These are phyloP conservation scores for Microsporum audouinii DNA, from an alignment of 2,329 filamentous ascomycete species.

Conservation along the genomic window DNA sequence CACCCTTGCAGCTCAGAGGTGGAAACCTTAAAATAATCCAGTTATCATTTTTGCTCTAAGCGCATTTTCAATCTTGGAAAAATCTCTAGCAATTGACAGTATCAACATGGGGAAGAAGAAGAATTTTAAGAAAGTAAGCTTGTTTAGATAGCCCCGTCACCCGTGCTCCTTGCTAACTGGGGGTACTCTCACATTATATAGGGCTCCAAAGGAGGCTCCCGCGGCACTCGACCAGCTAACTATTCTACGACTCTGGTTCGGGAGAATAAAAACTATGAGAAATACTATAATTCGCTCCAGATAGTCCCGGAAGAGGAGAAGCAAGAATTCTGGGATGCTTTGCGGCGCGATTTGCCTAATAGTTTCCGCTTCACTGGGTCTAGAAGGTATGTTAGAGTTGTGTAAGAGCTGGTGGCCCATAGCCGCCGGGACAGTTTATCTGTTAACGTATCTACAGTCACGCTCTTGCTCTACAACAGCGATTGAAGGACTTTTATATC, in stretches of 20 bases:
- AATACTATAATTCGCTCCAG: constrained; percentile 70
- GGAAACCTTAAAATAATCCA: not conserved
- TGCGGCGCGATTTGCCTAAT: constrained; percentile 81
- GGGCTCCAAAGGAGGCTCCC: constrained; percentile 17
- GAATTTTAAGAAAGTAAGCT: not conserved
- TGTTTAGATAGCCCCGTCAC: not conserved
- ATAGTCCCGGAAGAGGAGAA: constrained; percentile 68
- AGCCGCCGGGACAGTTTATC: not conserved
- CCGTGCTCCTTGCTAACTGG: not conserved
- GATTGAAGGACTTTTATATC: constrained; percentile 78
- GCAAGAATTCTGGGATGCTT: constrained; percentile 68
- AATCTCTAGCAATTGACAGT: not conserved
- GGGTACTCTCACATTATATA: not conserved
- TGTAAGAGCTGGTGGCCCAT: not conserved
- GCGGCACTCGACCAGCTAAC: constrained; percentile 26
- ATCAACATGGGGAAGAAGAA: constrained; percentile 3
- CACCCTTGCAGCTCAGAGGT: not conserved
- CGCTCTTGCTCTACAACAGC: constrained; percentile 81
- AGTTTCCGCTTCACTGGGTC: constrained; percentile 97
- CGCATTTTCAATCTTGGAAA: not conserved
- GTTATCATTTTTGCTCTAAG: not conserved
- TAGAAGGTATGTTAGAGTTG: constrained; percentile 53
- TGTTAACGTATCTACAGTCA: constrained; percentile 44
- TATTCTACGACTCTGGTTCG: constrained; percentile 56
- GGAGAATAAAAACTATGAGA: constrained; percentile 72